Evolutionary conservation across 2,329 filamentous ascomycete species (phyloP), one percentile per base, ranked within the genome.

Genomic region (Dactylellina parvicollis): DNA sequence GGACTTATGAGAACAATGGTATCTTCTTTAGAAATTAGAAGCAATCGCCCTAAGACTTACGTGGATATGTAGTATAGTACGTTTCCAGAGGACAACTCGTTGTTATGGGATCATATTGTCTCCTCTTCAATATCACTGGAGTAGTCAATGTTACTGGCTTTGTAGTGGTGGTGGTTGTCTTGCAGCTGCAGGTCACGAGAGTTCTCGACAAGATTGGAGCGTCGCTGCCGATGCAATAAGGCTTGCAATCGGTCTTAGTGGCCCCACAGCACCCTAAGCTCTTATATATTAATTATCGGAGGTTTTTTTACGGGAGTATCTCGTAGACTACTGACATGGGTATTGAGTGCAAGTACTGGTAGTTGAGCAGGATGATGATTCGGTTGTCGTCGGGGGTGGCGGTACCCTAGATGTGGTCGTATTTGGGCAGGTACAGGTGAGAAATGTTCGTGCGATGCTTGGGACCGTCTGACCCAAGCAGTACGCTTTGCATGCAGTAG

Each of bases 11-110:
- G 20, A 12, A 24, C 12, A 32, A 52, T 22, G 34, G 9, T 14
- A n/a, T 4, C 8, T 9, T 34, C 9, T 32, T 12, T 4, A 4
- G 4, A 42, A 4, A 4, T n/a, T 20, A 16, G 9, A 9, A 30
- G 9, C 12, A 52, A 9, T 2, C 2, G 3, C 7, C 16, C 8
- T 34, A 20, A 38, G 12, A 65, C 65, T 32, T 54, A 70, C 65
- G 38, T n/a, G 55, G 34, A 38, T 70, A 70, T 14, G 55, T 70
- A 0, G 65, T 70, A 47, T 70, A 70, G 26, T 70, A 70, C 22
- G 65, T 70, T 40, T 70, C 65, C 65, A 61, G 61, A 1, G 55
- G 55, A 30, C 65, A 70, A 12, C 40, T 47, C 16, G 52, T 56
- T 12, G 49, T 56, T 1, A 24, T 50, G 9, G 3, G 12, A 16